Conservation (phyloP, 257 asterid species). For the Gentiana straminea region DNA sequence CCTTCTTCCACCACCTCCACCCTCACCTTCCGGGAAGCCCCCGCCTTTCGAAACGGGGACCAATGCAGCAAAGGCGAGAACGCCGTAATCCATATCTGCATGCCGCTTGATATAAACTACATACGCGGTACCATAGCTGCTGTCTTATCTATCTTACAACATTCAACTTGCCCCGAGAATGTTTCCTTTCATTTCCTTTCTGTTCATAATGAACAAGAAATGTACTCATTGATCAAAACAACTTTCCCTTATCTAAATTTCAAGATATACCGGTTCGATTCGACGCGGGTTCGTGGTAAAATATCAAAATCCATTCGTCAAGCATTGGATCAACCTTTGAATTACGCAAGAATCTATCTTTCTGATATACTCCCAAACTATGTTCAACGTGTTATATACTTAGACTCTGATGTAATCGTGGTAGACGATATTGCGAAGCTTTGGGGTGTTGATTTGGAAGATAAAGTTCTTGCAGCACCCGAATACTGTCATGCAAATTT, state of each 20-base stretch:
- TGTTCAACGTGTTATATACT: constrained; percentile 52
- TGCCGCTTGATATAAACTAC: constrained; percentile 71
- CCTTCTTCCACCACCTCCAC: constrained; percentile 10
- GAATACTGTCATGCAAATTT: constrained; percentile 75
- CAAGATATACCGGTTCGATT: constrained; percentile 46
- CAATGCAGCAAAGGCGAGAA: constrained; percentile 22
- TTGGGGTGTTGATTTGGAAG: constrained; percentile 51
- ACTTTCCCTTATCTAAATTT: constrained; percentile 70
- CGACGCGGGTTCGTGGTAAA: constrained; percentile 47
- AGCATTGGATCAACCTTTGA: constrained; percentile 69
- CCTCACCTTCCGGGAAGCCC: constrained; percentile 52
- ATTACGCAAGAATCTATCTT: constrained; percentile 66
- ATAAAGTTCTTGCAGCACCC: constrained; percentile 57
- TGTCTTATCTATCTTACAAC: constrained; percentile 57
- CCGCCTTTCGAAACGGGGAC: constrained; percentile 60
- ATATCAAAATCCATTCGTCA: constrained; percentile 67
- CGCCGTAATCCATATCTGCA: constrained; percentile 41
- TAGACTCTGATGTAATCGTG: constrained; percentile 62
- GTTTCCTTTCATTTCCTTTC: constrained; percentile 61
- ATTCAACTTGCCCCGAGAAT: constrained; percentile 71
- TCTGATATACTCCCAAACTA: constrained; percentile 40
- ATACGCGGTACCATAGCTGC: constrained; percentile 78
- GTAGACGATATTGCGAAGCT: constrained; percentile 67
- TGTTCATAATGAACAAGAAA: constrained; percentile 37
- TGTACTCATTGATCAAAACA: constrained; percentile 40